Conservation (phyloP, 371 early-diverging fungal species). For the Saksenaea vasiformis region DNA sequence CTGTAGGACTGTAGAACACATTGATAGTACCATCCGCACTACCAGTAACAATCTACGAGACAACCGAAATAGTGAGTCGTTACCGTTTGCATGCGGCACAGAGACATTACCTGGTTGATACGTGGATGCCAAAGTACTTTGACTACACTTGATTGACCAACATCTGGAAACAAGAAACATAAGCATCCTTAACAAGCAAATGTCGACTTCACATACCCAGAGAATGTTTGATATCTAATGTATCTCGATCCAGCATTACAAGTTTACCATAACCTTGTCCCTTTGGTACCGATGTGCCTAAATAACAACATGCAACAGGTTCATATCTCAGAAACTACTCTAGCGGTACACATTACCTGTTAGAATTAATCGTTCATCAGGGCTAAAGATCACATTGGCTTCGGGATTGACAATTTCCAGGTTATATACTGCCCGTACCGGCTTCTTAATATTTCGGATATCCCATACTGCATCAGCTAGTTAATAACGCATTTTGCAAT, state of each 20-base stretch:
- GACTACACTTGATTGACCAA: constrained; percentile 70
- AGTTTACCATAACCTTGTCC: constrained; percentile 71
- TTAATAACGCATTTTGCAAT: neutral
- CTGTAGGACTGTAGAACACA: constrained; percentile 78
- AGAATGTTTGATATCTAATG: constrained; percentile 58
- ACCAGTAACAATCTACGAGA: constrained; percentile 68
- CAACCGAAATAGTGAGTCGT: neutral
- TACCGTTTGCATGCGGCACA: neutral
- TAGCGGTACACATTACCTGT: constrained; percentile 44
- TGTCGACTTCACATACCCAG: constrained; percentile 38
- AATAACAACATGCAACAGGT: neutral
- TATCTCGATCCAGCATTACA: constrained; percentile 70
- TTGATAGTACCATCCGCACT: constrained; percentile 75
- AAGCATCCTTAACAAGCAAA: neutral
- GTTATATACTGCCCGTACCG: constrained; percentile 61
- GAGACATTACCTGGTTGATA: constrained; percentile 73
- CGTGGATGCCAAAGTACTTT: constrained; percentile 85
- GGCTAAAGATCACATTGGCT: constrained; percentile 86
- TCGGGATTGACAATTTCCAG: constrained; percentile 76
- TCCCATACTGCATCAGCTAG: constrained; percentile 79
- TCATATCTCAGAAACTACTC: neutral
- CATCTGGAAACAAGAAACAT: constrained; percentile 31
- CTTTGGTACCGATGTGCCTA: constrained; percentile 69
- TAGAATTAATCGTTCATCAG: constrained; percentile 75
- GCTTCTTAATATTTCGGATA: constrained; percentile 69